Base-by-base conservation (phyloP, 2,329 filamentous ascomycete genomes). In the Pseudocercospora cruenta region DNA sequence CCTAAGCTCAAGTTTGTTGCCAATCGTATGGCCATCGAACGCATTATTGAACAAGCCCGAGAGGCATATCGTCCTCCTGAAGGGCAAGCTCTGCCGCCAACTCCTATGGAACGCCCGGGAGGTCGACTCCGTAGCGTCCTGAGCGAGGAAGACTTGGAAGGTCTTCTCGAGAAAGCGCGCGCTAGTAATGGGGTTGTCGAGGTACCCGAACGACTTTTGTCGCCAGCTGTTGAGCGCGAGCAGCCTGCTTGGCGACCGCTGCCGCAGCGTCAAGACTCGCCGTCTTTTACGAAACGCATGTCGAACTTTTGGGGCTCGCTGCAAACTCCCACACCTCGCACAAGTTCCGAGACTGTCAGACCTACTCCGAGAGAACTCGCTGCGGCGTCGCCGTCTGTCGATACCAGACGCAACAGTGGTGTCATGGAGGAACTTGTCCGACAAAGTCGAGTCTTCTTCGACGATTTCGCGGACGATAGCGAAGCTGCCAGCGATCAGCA, bases 1-100 rank as follows among this genome's bases (percentile, higher is more conserved):
- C 92, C 95, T 0, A 96, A 95, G 77, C 84, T 99, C 59, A 92
- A 95, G 75, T 99, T 98, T 75, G 88, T 98, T 66, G 87, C 86
- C 24, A 99, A 99, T 76, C 82, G 95, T 59, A 86, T 97, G 71
- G 92, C 92, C 73, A 83, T 97, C 8, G 95, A 99, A 80, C 85
- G 89, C 58, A 76, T 87, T 7, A 87, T 90, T 58, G 83, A 87
- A 67, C 80, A 86, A 69, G 87, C 87, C 2, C 77, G 88, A 1
- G 77, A 80, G n/a, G 77, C 78, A 22, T 81, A 79, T 2, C 63
- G 78, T 47, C 77, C 77, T 4, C 47, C 70, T 12, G 71, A 74
- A 36, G 57, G 54, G 45, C 60, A 72, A 77, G 9, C 71, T 65
- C 71, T 49, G 28, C 43, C 43, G 10, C 78, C 60, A 12, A 81